Base-by-base conservation (phyloP, 2,329 filamentous ascomycete genomes). In the Cladophialophora psammophila region DNA sequence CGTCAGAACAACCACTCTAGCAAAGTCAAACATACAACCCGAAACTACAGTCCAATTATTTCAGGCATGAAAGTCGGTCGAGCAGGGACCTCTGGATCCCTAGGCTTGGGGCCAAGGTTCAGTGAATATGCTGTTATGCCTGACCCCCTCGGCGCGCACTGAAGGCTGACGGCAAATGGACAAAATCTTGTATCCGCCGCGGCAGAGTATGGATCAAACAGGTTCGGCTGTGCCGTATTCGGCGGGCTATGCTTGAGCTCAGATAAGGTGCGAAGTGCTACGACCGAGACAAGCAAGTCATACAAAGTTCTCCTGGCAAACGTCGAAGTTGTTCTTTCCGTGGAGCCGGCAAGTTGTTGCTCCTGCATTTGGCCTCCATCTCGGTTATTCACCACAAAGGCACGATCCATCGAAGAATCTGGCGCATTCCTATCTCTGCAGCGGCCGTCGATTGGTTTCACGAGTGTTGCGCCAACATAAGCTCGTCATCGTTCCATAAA, bases 31-130 rank as follows among this genome's bases (percentile, higher is more conserved):
- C 36, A 57, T 4, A 54, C 64, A 2, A 20, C 60, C 9, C 45
- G 59, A 20, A 61, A 52, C 36, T 54, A 38, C 34, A 53, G 55
- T 59, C 65, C 55, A 15, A 36, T 57, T 10, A 55, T 40, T 9
- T 50, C 57, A 18, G 56, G 66, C 26, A 54, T 61, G 18, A 68
- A 54, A 36, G 31, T 62, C 40, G 64, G 60, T 31, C 26, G 60
- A 57, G 48, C 56, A 32, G 60, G 63, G 15, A 64, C 56, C 8
- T 12, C 60, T 48, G 35, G 38, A 48, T 59, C 64, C 15, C 26
- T 56, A 12, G 64, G 66, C 32, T 35, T 48, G 31, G n/a, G 34
- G 13, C 36, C 60, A 36, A 64, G 26, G 26, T 62, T 66, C 45
- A 57, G 54, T 54, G 40, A 42, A 61, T 58, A 57, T 64, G 31